phyloP scores from a whole-genome alignment of 1,284 basidiomycete genomes.

The Pholiota adiposa region DNA sequence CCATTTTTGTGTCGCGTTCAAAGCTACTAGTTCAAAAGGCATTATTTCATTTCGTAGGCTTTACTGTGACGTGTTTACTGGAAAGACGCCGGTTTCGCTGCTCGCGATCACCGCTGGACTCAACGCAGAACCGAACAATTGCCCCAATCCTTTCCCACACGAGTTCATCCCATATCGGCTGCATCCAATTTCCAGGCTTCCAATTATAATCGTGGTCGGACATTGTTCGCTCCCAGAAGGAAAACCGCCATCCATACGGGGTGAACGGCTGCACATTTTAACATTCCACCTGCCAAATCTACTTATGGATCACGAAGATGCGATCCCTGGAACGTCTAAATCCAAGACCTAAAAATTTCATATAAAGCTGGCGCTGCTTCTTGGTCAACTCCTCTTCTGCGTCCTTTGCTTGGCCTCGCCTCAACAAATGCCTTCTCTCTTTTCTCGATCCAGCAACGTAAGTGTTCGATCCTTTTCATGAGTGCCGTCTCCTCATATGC shows the following conservation, averaged over 20 bases:
- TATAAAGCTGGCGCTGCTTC: slow-evolving; percentile 8
- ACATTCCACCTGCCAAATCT: slow-evolving; percentile 22
- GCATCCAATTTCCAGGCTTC: not conserved
- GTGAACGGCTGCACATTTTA: slow-evolving; percentile 2
- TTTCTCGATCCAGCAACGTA: slow-evolving; percentile 1
- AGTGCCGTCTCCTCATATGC: not conserved
- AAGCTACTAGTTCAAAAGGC: no score
- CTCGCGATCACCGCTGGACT: no score
- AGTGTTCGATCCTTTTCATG: slow-evolving; percentile 1
- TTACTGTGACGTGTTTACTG: no score
- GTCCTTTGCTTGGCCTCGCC: not conserved
- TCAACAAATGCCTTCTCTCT: slow-evolving; percentile 6
- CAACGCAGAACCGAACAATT: slow-evolving; percentile 21
- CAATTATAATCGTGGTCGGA: not conserved
- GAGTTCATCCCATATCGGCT: not conserved
- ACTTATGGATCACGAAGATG: not conserved
- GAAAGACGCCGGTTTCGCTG: no score
- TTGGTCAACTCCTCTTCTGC: not conserved
- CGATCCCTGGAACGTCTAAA: not conserved
- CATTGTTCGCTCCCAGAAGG: slow-evolving; percentile 17
- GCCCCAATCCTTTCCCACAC: not conserved
- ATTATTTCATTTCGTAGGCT: no score
- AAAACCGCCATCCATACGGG: slow-evolving; percentile 3
- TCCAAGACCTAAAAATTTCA: slow-evolving; percentile 1
- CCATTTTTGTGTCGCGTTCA: no score